Evolutionary conservation across 192 early-diverging fungal species (phyloP), one percentile per base, ranked within the genome.

Genomic region (Powellomyces hirtus): DNA sequence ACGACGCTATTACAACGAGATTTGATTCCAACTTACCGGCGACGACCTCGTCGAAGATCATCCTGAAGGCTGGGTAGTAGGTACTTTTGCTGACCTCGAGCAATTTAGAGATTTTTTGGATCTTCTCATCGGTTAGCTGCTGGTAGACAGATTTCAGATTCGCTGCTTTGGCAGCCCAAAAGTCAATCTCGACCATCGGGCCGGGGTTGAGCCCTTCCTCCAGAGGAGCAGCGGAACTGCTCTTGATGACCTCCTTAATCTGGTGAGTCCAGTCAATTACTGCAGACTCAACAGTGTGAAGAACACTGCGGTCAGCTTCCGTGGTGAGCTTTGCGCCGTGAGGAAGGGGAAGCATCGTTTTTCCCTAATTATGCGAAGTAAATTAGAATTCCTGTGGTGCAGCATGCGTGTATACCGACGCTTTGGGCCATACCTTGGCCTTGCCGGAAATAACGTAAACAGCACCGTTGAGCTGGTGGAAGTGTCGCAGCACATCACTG

Each of bases 201-300:
- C 84, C 85, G 10, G 86, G 86, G 69, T 86, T 85, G 46, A 86
- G 61, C 10, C 83, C 85, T 62, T 88, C 81, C 45, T 88, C 85
- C 10, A 88, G 64, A 4, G 85, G 84, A 13, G 82, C 76, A n/a
- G 86, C 75, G 1, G 86, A 88, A 50, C 57, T 77, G 61, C 75
- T 78, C 51, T 83, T 83, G 62, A 88, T 86, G 8, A 88, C 86
- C 29, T 87, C 85, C 56, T 86, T 80, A 56, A 88, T 87, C 68
- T 88, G 86, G 65, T 88, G 85, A 4, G 85, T 81, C 86, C 86
- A 88, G 72, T 88, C 86, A 58, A 88, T 88, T 31, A 88, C 86
- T 4, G 86, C 86, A 10, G 83, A 81, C 64, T 88, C 86, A 0
- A 88, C 65, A 0, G 86, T 85, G 75, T 88, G 86, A 5, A 88